phyloP scores from a whole-genome alignment of 2,329 filamentous ascomycete genomes.

The Fusarium mundagurra region DNA sequence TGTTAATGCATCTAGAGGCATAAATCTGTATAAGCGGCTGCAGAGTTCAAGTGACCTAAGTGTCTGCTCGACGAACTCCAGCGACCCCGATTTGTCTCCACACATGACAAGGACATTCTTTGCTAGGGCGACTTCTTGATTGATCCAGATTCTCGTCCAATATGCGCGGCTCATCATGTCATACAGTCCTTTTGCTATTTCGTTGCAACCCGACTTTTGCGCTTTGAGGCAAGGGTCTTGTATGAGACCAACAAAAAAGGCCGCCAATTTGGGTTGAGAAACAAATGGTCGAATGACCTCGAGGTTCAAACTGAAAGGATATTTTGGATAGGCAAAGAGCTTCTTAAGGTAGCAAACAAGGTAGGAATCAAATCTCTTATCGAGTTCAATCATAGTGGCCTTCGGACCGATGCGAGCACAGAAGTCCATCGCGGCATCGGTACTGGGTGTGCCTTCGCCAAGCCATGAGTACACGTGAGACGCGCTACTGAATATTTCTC shows the following conservation, averaged over 20 bases:
- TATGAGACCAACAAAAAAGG: background rate
- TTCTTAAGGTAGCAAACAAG: accelerated
- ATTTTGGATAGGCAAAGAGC: background rate
- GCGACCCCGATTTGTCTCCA: background rate
- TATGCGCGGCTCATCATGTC: background rate
- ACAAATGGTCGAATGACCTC: accelerated
- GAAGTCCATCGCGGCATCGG: background rate
- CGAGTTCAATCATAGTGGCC: background rate
- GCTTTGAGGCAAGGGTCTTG: background rate
- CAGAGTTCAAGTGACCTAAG: background rate
- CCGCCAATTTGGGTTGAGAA: background rate
- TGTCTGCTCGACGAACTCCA: background rate
- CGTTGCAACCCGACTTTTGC: background rate
- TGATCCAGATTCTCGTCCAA: background rate
- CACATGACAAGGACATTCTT: background rate
- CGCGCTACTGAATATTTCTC: background rate
- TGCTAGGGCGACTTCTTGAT: background rate
- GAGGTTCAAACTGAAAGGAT: background rate
- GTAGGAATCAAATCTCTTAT: accelerated
- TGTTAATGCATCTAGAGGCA: background rate
- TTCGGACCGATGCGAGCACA: background rate
- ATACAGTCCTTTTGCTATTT: accelerated
- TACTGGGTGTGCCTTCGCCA: background rate
- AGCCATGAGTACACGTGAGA: background rate
- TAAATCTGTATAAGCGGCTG: accelerated